These are phyloP conservation scores for Apiospora aurea DNA, from an alignment of 2,329 filamentous ascomycete genomes.

Conservation along the genomic window DNA sequence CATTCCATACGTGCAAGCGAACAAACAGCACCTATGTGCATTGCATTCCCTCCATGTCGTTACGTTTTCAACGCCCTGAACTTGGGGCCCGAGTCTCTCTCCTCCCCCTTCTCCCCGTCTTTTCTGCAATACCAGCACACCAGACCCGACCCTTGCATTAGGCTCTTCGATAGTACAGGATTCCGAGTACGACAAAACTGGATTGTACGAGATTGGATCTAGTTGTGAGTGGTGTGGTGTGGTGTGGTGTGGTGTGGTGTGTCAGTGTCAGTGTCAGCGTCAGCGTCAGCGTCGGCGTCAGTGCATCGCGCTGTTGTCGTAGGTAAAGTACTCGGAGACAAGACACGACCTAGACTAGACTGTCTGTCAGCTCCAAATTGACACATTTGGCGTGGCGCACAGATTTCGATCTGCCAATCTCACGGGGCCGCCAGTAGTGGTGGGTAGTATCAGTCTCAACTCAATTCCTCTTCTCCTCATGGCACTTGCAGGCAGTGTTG, in stretches of 20 bases:
- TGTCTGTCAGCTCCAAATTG: not conserved
- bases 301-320: not conserved
- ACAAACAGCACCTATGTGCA: too few species aligned
- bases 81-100: not conserved
- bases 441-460: not conserved
- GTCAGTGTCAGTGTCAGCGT: not conserved
- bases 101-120: too few species aligned
- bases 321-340: not conserved
- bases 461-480: not conserved
- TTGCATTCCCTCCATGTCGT: too few species aligned
- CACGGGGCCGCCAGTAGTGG: not conserved
- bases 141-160: conserved; percentile 13
- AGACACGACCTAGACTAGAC: not conserved
- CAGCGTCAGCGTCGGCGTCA: not conserved
- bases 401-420: conserved; percentile 19
- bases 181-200: not conserved
- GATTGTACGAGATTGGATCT: conserved; percentile 3
- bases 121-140: not conserved
- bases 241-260: not conserved
- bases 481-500: too few species aligned
- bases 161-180: conserved; percentile 8
- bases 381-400: conserved; percentile 19
- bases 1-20: not conserved
- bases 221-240: not conserved
- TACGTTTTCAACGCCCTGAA: not conserved